Evolutionary conservation across 2,329 filamentous ascomycete genomes (phyloP).

Genomic region (Cryphonectria nitschkei): DNA sequence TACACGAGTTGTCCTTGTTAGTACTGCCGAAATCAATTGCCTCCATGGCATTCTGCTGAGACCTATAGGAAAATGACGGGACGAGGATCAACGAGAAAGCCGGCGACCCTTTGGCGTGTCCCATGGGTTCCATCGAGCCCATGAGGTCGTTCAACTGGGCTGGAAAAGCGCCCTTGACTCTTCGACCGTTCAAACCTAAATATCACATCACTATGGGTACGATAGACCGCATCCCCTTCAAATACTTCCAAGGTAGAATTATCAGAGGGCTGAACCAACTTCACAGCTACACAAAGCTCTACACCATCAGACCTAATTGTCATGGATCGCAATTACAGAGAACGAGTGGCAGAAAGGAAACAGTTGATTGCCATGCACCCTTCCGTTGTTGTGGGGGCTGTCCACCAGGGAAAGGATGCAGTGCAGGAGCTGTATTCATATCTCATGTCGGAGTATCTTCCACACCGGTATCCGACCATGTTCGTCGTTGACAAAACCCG

Average conservation of each 20-base stretch:
- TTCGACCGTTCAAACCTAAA: conserved; percentile 54
- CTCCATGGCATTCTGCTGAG: background rate
- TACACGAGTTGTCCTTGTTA: background rate
- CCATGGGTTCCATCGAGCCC: conserved; percentile 34
- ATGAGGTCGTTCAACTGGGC: conserved; percentile 46
- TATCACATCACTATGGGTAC: conserved; percentile 61
- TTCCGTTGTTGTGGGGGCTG: conserved; percentile 46
- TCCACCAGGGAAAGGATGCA: conserved; percentile 44
- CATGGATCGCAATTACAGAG: conserved; percentile 55
- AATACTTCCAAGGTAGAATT: background rate
- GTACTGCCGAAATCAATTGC: background rate
- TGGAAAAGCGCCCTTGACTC: conserved; percentile 41
- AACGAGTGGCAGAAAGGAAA: conserved; percentile 46
- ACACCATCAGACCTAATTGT: conserved; percentile 54
- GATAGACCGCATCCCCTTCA: too few species aligned
- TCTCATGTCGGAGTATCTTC: conserved; percentile 52
- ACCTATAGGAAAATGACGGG: background rate
- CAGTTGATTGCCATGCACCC: conserved; percentile 44
- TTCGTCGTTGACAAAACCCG: conserved; percentile 44
- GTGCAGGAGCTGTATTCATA: conserved; percentile 54
- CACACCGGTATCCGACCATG: conserved; percentile 51
- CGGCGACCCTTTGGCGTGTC: background rate
- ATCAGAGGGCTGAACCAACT: background rate
- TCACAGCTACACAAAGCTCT: conserved; percentile 46
- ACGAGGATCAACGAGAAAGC: background rate